Evolutionary conservation across 176 grass and related monocot genomes (phyloP), one percentile per base, ranked within the genome.

Genomic region (Hordeum marinum): DNA sequence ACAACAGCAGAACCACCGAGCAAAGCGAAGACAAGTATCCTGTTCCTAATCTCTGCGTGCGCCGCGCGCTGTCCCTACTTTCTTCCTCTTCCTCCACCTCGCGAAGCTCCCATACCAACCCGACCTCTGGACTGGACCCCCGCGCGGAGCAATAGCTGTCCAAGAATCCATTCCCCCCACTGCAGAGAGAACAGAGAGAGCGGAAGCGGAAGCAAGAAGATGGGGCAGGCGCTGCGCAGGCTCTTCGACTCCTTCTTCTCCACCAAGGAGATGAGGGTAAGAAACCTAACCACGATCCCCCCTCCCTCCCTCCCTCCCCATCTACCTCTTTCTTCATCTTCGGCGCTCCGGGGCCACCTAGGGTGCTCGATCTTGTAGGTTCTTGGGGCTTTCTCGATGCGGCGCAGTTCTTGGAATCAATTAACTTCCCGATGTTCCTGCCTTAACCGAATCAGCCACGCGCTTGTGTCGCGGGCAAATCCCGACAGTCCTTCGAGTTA

Each of bases 181-280:
- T 31, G 41, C 14, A 10, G 1, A 7, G 48, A 12, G 46, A 14
- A 50, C 13, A 23, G 57, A 59, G 57, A 37, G 21, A 17, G 1
- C 13, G 18, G 29, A 7, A 18, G 52, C 8, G 23, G 69, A 17
- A 73, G 85, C 61, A 55, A 35, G 69, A 26, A 68, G 72, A 97
- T 97, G 94, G 94, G 94, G 80, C 94, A 97, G 79, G 88, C 94
- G 72, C 91, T 97, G 43, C 94, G 94, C 61, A 92, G 79, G 88
- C 92, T 97, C 81, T 97, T 97, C 92, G 94, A 97, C 78, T 26
- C 86, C 43, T 92, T 97, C 85, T 97, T 97, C 89, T 93, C 92
- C 81, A 92, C 89, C 80, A 97, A 89, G 83, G 94, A 97, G 84
- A 97, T 97, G 94, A 80, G 94, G 90, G 94, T 97, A 83, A 31